A percentile compares a stretch with the other conserved stretches of the same genome.
These are phyloP conservation scores for Selaginella moellendorffii DNA, from an alignment of 75 land plant species.

Conservation along the genomic window DNA sequence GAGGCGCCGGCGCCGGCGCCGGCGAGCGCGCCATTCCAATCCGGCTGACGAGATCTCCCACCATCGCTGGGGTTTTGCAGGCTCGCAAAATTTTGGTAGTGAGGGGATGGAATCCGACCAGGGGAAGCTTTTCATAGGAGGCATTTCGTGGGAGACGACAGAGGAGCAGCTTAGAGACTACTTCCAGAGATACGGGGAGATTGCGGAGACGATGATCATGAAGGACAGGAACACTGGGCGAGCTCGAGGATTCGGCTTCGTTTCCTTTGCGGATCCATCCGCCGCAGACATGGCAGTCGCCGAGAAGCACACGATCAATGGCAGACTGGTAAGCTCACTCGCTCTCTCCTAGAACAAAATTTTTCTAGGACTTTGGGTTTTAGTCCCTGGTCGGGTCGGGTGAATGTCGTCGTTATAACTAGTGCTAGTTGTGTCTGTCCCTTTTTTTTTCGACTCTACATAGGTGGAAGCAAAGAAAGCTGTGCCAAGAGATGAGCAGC, in stretches of 20 bases:
- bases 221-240: background rate
- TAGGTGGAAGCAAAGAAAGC: conserved; percentile 11
- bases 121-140: background rate
- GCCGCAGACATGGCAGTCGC: background rate
- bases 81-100: background rate
- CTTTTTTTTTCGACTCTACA: background rate
- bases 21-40: no score
- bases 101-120: background rate
- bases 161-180: background rate
- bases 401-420: background rate
- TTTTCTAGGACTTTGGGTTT: no score
- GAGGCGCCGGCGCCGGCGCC: no score
- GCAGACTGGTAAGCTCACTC: background rate
- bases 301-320: background rate
- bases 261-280: background rate
- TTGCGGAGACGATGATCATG: background rate
- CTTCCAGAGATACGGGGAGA: background rate
- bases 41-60: no score
- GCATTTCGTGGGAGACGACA: background rate
- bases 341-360: background rate
- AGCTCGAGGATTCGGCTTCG: background rate
- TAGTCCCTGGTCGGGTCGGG: background rate
- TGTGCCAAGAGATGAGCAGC: conserved; percentile 11
- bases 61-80: no score
- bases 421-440: background rate